These are phyloP conservation scores for Cardamine chenopodiifolia DNA, from an alignment of 345 rosid species.

Conservation along the genomic window DNA sequence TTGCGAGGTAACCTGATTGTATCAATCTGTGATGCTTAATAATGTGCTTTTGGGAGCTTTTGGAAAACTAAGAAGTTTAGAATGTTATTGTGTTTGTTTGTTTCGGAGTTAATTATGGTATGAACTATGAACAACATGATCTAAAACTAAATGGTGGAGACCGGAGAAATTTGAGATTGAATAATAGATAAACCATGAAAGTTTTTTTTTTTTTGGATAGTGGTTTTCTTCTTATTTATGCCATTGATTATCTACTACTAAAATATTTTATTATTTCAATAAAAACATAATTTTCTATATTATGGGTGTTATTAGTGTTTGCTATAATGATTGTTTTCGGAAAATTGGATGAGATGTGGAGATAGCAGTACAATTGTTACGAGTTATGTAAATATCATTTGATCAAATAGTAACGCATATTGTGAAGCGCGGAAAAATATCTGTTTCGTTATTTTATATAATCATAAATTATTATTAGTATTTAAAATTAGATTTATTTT, in stretches of 20 bases:
- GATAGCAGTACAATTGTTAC: too few relatives aligned
- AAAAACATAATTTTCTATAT: not conserved
- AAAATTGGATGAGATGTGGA: too few relatives aligned
- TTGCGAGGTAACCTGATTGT: slow-evolving; percentile 13
- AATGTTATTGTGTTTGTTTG: not conserved
- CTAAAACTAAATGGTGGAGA: not conserved
- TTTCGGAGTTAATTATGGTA: slow-evolving; percentile 8
- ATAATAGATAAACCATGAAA: not conserved
- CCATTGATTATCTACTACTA: not conserved
- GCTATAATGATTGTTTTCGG: not conserved
- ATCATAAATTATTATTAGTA: too few relatives aligned
- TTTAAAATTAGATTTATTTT: too few relatives aligned
- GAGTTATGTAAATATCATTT: too few relatives aligned
- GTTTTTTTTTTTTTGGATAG: not conserved
- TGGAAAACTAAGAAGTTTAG: not conserved
- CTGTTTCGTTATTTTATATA: too few relatives aligned
- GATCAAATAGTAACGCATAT: too few relatives aligned
- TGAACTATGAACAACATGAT: not conserved
- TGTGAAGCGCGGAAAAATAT: too few relatives aligned
- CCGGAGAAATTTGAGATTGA: not conserved
- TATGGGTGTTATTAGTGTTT: not conserved
- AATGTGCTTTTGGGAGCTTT: not conserved
- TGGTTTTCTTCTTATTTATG: too few relatives aligned
- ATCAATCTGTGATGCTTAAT: slow-evolving; percentile 15
- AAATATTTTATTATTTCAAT: not conserved